Base-by-base conservation (phyloP, 306 rosid species). In the Vachellia pachyceras region DNA sequence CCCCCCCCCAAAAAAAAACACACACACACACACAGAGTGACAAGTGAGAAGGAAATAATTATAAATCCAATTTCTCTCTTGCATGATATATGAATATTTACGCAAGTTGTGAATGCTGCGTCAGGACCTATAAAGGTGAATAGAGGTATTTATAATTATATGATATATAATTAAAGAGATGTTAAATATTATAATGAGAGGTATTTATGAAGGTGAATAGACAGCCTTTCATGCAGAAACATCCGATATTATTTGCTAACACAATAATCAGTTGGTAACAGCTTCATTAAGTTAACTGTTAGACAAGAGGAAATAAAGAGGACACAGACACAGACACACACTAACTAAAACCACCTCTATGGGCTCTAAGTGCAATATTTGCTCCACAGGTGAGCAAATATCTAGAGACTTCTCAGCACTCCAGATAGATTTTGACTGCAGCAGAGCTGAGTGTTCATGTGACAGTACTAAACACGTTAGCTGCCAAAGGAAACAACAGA, bases 401-500 rank as follows among this genome's bases (percentile, higher is more conserved):
- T 89, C 98, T 8, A 10, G 84, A 73, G 92, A 65, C 69, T 86
- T 76, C 60, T 95, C 94, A 3, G 94, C 97, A 75, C 79, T 88
- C 99, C 99, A 93, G 77, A 95, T 93, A 39, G 99, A 95, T 11
- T 89, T 88, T n/a, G 98, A 77, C 85, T 84, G 92, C 86, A 95
- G 85, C 86, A 95, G 83, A 75, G 80, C 23, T 29, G 79, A 89
- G 80, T 91, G 90, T 71, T 89, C 90, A 70, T 83, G 93, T 36
- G 91, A 94, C 57, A 95, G 86, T 72, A 95, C 86, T 84, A 95
- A 82, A 82, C 99, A 95, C 20, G 91, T 89, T 76, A 95, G 82
- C 99, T 95, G 92, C 84, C 88, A 86, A 17, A 83, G 76, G 71
- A 80, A 88, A 84, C 45, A 83, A 77, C 81, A 77, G 83, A 66